Conservation (phyloP, 2,329 filamentous ascomycete species). For the Purpureocillium takamizusanense region DNA sequence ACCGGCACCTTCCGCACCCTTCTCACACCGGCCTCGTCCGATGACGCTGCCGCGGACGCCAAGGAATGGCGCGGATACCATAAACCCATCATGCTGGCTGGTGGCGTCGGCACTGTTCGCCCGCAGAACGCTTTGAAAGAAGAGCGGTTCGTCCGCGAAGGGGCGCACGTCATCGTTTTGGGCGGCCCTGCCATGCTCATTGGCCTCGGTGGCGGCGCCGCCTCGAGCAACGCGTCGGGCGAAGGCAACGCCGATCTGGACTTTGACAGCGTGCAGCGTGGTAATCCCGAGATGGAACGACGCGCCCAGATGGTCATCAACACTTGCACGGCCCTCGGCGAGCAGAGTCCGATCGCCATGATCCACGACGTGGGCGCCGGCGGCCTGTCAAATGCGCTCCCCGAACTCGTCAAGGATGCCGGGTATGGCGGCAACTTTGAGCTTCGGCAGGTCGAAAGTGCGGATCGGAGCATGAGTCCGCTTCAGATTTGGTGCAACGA, state of each 20-base stretch:
- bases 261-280: constrained; percentile 93
- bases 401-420: constrained; percentile 86
- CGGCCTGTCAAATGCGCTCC: constrained; percentile 65
- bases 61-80: constrained; percentile 71
- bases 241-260: constrained; percentile 88
- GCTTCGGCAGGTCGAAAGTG: constrained; percentile 85
- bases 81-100: constrained; percentile 98
- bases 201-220: constrained; percentile 88
- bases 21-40: constrained; percentile 38
- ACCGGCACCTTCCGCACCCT: constrained; percentile 89
- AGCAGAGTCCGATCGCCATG: constrained; percentile 84
- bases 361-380: constrained; percentile 97
- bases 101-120: constrained; percentile 84
- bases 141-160: constrained; percentile 66
- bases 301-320: constrained; percentile 98
- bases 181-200: constrained; percentile 97
- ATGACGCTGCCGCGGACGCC: constrained; percentile 31
- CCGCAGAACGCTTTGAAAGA: constrained; percentile 87
- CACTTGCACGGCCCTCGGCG: constrained; percentile 75
- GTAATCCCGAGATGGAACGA: constrained; percentile 93
- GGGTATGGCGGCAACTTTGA: constrained; percentile 88
- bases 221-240: constrained; percentile 80
- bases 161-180: constrained; percentile 86
- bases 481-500: constrained; percentile 98
- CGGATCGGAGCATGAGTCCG: constrained; percentile 86